Evolutionary conservation across 257 asterid genomes (phyloP), one percentile per base, ranked within the genome.

Genomic region (Penstemon newberryi): DNA sequence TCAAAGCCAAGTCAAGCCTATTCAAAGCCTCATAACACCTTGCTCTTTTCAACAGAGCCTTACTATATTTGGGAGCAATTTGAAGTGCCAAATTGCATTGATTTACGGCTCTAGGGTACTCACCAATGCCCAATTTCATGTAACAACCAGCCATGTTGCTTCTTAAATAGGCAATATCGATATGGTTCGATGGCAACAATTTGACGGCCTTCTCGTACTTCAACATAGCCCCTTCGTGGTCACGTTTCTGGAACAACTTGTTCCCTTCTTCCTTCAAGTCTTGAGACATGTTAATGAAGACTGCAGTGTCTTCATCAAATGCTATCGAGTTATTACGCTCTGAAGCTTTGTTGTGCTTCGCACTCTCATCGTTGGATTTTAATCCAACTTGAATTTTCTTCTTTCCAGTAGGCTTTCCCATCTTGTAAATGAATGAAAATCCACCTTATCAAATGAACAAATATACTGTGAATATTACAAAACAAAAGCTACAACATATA

Each of bases 181-280:
- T 87, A 64, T 92, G 98, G 80, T 77, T 84, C 0, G 79, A 9
- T 0, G 98, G 96, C 50, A 92, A 84, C 79, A 92, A 74, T 50
- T 86, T 89, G 71, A 92, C 85, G 71, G 98, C 95, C 76, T 92
- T 92, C 76, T 89, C 96, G 57, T 84, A 92, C 86, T 84, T 87
- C 75, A 92, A 79, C 96, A 92, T 89, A 8, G 98, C 92, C 10
- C 98, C 98, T 72, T 92, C 98, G 8, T 82, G 92, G 60, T 92
- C 96, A 0, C 75, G 98, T 59, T 73, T 89, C 83, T 89, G 95
- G 78, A 79, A 87, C 63, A 87, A 66, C 44, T 50, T 86, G 84
- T 87, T 86, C 33, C 96, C 98, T 72, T 92, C 98, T 56, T 92
- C 98, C 87, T 87, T 92, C 79, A 92, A 72, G 64, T 92, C 98